Base-by-base conservation (phyloP, 2,329 filamentous ascomycete genomes). In the Curvularia lunata region DNA sequence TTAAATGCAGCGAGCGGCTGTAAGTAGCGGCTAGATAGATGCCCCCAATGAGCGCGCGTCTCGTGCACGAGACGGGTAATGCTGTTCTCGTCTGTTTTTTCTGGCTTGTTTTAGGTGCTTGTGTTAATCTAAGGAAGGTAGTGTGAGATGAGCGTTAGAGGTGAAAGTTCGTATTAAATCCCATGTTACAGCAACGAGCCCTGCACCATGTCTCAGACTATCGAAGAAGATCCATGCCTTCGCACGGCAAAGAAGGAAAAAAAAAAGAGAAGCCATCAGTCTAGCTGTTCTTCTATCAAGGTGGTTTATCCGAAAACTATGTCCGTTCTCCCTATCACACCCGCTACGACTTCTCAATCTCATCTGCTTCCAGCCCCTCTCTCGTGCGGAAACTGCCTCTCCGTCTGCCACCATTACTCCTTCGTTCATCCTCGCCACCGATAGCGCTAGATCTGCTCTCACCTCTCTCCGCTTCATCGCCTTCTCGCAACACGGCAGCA, bases 401-500 rank as follows among this genome's bases (percentile, higher is more conserved):
- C 18, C 42, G 18, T 16, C 48, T 4, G 16, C 42, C 51, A 6
- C 41, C 21, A 16, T 23, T 34, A 48, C 55, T 60, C 16, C 47
- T 30, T 32, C 34, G 32, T 21, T 52, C 59, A 23, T 60, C 61
- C 9, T 61, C 54, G 12, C 43, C 25, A 3, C 48, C 34, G 34
- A 37, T 16, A 37, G 34, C 34, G 34, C 54, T 56, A 10, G 25
- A 34, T 12, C 48, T 42, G 37, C 54, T 42, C 27, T 56, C 54
- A 3, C 54, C 54, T 40, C 62, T 59, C 50, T 71, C 66, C 0
- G 70, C 74, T 34, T 70, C 48, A 56, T 73, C 72, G 18, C 63
- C 72, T 21, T 70, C 68, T 30, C 67, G 62, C 23, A 63, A 61
- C 12, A 54, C 47, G 7, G 42, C 63, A 2, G 56, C 48, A 3